Percentiles rank a stretch among this genome's conserved stretches.
Evolutionary conservation across 208 protist species (phyloP).

Genomic region (Crithidia bombi): DNA sequence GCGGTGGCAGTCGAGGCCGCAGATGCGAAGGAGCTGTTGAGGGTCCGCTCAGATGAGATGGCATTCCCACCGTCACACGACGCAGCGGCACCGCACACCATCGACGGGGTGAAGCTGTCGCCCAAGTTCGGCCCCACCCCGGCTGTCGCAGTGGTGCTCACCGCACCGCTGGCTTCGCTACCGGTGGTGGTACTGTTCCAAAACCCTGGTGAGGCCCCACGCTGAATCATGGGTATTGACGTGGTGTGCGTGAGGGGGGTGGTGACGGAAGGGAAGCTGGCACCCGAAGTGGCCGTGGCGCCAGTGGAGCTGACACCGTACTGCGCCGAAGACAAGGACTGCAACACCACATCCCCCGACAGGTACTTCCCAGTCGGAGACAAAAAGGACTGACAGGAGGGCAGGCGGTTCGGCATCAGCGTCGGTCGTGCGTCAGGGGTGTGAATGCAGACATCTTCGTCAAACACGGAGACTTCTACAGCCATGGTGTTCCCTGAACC

Average conservation of each 20-base stretch:
- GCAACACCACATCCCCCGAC: neutral
- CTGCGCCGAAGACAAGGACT: conserved; percentile 5
- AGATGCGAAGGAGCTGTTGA: neutral
- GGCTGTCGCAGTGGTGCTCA: neutral
- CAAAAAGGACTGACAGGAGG: conserved; percentile 1
- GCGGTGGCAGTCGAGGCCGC: neutral
- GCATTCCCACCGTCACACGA: neutral
- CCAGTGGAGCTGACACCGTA: conserved; percentile 12
- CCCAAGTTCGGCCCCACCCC: conserved; percentile 5
- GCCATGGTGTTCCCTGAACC: too few relatives aligned
- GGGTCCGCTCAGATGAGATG: neutral
- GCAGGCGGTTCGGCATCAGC: neutral
- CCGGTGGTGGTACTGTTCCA: neutral
- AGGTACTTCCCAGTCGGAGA: neutral
- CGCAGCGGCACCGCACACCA: neutral
- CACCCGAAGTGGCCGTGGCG: neutral
- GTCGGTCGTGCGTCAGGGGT: neutral
- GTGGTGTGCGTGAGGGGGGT: neutral
- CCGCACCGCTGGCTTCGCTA: too few relatives aligned
- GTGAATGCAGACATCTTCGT: neutral
- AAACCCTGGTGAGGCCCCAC: neutral
- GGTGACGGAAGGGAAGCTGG: conserved; percentile 4
- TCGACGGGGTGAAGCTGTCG: conserved; percentile 14
- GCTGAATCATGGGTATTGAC: neutral
- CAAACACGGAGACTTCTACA: neutral